Percentiles rank a stretch among this genome's conserved stretches.
Conservation (phyloP, 495 filamentous ascomycete species). For the Podospora anserina region DNA sequence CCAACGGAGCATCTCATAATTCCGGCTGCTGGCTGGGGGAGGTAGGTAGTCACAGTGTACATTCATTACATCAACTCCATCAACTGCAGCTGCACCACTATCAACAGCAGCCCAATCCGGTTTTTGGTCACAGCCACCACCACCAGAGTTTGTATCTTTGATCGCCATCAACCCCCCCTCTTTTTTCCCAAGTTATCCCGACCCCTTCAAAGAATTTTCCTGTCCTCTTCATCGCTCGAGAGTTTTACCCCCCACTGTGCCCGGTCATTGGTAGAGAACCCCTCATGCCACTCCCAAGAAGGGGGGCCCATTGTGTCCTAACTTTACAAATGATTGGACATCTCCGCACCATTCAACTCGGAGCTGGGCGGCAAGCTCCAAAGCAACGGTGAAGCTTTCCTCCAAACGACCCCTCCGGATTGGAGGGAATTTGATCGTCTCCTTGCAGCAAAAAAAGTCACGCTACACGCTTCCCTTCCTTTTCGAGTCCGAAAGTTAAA, state of each 20-base stretch:
- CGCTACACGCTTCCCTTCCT: background rate
- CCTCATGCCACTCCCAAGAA: background rate
- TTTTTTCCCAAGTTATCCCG: background rate
- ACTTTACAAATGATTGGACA: constrained; percentile 21
- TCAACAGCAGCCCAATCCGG: background rate
- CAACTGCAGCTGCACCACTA: no score
- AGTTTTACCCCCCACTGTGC: background rate
- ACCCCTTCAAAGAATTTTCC: background rate
- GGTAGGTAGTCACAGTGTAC: no score
- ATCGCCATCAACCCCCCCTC: background rate
- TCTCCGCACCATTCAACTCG: constrained; percentile 12
- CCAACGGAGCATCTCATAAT: background rate
- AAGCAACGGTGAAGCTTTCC: background rate
- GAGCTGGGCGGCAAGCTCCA: constrained; percentile 8
- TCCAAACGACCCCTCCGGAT: constrained; percentile 15
- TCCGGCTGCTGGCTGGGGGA: background rate
- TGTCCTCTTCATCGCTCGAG: background rate
- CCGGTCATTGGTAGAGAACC: background rate
- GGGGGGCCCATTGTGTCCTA: background rate
- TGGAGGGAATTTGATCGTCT: constrained; percentile 19
- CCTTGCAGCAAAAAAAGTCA: background rate
- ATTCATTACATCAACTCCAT: background rate
- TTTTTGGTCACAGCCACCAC: background rate
- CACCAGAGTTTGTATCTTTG: background rate
- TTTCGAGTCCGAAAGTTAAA: background rate